phyloP scores from a whole-genome alignment of 192 early-diverging fungal genomes.

The Haplosporangium gracile region DNA sequence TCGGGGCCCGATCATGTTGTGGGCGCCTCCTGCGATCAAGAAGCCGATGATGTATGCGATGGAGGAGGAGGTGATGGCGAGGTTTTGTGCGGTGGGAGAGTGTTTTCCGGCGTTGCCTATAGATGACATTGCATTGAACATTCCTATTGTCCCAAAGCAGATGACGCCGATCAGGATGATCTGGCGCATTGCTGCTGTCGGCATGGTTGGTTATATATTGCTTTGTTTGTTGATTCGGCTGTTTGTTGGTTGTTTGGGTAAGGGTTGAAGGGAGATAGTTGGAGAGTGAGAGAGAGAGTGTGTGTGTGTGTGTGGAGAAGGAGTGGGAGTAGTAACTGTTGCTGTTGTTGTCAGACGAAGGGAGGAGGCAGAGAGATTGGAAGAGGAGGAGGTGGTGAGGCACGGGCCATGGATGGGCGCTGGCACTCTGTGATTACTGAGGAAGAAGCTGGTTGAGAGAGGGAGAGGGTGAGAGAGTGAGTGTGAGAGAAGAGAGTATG shows the following conservation, averaged over 20 bases:
- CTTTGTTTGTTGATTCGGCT: background rate
- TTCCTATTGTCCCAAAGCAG: slow-evolving; percentile 43
- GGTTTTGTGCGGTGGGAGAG: slow-evolving; percentile 26
- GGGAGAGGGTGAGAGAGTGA: background rate
- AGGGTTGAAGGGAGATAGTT: background rate
- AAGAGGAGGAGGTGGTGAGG: background rate
- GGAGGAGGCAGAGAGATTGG: background rate
- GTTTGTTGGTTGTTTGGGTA: background rate
- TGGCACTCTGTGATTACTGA: background rate
- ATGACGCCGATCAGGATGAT: slow-evolving; percentile 39
- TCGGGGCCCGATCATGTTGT: slow-evolving; percentile 82
- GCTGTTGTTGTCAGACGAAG: background rate
- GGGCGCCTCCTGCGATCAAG: slow-evolving; percentile 76
- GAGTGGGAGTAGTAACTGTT: background rate
- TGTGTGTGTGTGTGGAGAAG: too few species aligned
- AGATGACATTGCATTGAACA: slow-evolving; percentile 46
- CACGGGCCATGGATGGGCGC: slow-evolving; percentile 11
- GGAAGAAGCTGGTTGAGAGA: background rate
- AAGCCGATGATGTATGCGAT: slow-evolving; percentile 78
- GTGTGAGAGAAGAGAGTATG: background rate
- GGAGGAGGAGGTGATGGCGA: slow-evolving; percentile 29
- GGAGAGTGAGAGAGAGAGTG: background rate
- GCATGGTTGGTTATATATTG: slow-evolving; percentile 8
- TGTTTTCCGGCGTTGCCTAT: slow-evolving; percentile 42
- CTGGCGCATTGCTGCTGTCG: slow-evolving; percentile 36